Conservation (phyloP, 352 stramenopile species). For the Globisporangium iwayamae region DNA sequence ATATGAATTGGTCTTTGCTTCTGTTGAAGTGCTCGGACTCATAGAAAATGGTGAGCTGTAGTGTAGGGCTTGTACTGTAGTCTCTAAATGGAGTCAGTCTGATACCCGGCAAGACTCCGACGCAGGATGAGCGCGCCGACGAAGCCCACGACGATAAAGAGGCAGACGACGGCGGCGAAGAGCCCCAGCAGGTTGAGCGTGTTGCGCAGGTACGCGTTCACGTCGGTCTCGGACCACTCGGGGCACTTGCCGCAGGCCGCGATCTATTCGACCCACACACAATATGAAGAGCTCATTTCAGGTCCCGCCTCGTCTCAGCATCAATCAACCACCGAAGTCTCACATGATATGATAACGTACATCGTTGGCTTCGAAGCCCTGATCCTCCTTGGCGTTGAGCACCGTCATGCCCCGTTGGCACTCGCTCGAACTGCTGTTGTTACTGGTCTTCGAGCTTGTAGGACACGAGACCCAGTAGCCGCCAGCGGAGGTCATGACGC, state of each 20-base stretch:
- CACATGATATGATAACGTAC: slow-evolving; percentile 28
- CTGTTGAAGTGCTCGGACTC: background rate
- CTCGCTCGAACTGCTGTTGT: slow-evolving; percentile 6
- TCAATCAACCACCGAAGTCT: background rate
- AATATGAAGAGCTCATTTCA: slow-evolving; percentile 11
- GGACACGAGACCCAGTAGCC: slow-evolving; percentile 49
- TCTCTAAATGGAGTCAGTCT: slow-evolving; percentile 77
- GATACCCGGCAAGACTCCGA: slow-evolving; percentile 71
- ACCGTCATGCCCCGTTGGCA: slow-evolving; percentile 57
- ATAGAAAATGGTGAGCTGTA: background rate
- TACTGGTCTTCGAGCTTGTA: slow-evolving; percentile 11
- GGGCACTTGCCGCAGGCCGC: slow-evolving; percentile 69
- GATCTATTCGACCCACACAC: slow-evolving; percentile 30
- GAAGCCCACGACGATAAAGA: slow-evolving; percentile 79
- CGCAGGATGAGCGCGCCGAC: slow-evolving; percentile 64
- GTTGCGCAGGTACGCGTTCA: slow-evolving; percentile 64
- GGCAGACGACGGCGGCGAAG: slow-evolving; percentile 58
- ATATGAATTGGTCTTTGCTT: slow-evolving; percentile 20
- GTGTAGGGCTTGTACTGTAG: background rate
- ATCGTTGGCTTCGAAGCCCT: slow-evolving; percentile 59
- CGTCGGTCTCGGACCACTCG: slow-evolving; percentile 66
- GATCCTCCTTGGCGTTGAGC: slow-evolving; percentile 41
- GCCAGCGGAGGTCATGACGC: slow-evolving; percentile 29
- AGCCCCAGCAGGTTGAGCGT: slow-evolving; percentile 64
- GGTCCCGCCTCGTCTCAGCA: background rate